Base-by-base conservation (phyloP, 148 eudicot genomes). In the Diospyros lotus region DNA sequence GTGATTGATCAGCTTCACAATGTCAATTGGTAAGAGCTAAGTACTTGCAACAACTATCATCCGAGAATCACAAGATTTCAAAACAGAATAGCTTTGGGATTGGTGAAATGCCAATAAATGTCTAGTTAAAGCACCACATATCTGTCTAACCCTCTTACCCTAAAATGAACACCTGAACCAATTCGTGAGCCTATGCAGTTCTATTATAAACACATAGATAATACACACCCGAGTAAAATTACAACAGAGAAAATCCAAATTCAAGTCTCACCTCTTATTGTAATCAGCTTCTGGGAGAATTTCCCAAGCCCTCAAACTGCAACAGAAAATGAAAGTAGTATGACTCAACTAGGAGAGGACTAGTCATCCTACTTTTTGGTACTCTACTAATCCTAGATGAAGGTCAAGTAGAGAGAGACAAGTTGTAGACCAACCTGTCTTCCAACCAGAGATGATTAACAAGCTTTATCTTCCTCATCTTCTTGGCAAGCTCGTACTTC, bases 391-490 rank as follows among this genome's bases (percentile, higher is more conserved):
- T 66, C 68, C 52, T 38, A 64, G 72, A 9, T 62, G 15, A 7
- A 14, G 28, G n/a, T 58, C 53, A 9, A 43, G n/a, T 18, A n/a
- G 9, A 54, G 2, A 43, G 3, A 7, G 38, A 58, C 64, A 38
- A 69, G 64, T 12, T 41, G 12, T 1, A 9, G 40, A 64, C 85
- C 48, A 85, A 95, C 99, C 99, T 88, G 70, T 93, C 98, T 78
- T 93, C 94, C 84, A 95, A 77, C 99, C 99, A 95, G 5, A 54
- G 79, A 79, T 89, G 96, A 74, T 95, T 95, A 53, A 93, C 87
- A 73, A 95, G 86, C 82, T 89, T 93, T 78, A 91, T 88, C 77
- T 5, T 84, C 70, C 73, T 72, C 68, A 84, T 59, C 78, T 76
- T 93, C 84, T 82, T 89, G 75, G 94, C 99, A 72, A 91, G 80